A percentile compares a stretch with the other conserved stretches of the same genome.
Evolutionary conservation across 164 flowering plant genomes (phyloP).

Genomic region (Aristolochia contorta): DNA sequence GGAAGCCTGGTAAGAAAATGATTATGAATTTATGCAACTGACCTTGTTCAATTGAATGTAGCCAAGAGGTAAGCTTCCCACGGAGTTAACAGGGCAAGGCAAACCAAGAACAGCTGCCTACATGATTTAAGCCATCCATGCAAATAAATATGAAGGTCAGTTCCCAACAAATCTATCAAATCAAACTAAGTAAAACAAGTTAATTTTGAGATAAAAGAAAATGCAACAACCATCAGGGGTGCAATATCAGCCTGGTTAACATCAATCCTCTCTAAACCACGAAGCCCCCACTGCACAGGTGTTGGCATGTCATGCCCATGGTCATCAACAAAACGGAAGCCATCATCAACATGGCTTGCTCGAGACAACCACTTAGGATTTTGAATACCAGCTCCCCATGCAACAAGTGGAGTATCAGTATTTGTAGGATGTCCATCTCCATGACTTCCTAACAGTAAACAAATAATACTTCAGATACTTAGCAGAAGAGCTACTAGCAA

Average conservation of each 20-base stretch:
- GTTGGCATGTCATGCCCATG: conserved; percentile 85
- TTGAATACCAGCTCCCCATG: conserved; percentile 91
- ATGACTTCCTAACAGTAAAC: conserved; percentile 70
- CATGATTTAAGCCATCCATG: conserved; percentile 19
- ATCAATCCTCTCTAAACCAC: conserved; percentile 70
- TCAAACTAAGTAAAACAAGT: neutral
- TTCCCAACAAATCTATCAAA: neutral
- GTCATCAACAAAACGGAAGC: conserved; percentile 71
- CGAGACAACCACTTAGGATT: conserved; percentile 39
- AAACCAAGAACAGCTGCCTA: conserved; percentile 90
- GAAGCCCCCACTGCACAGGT: conserved; percentile 83
- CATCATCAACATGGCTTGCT: conserved; percentile 31
- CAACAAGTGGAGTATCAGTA: conserved; percentile 97
- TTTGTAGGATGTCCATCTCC: conserved; percentile 96
- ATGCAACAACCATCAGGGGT: conserved; percentile 68
- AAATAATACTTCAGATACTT: conserved; percentile 16
- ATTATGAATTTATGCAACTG: conserved; percentile 2
- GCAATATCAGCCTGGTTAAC: conserved; percentile 99
- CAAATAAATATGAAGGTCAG: conserved; percentile 4
- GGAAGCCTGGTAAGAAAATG: no score
- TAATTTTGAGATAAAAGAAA: neutral
- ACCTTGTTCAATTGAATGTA: conserved; percentile 68
- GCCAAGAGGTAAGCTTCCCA: conserved; percentile 81
- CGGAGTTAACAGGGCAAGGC: conserved; percentile 91
- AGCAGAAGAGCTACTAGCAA: neutral